Evolutionary conservation across 2,329 filamentous ascomycete genomes (phyloP), one percentile per base, ranked within the genome.

Genomic region (Zymoseptoria pseudotritici): DNA sequence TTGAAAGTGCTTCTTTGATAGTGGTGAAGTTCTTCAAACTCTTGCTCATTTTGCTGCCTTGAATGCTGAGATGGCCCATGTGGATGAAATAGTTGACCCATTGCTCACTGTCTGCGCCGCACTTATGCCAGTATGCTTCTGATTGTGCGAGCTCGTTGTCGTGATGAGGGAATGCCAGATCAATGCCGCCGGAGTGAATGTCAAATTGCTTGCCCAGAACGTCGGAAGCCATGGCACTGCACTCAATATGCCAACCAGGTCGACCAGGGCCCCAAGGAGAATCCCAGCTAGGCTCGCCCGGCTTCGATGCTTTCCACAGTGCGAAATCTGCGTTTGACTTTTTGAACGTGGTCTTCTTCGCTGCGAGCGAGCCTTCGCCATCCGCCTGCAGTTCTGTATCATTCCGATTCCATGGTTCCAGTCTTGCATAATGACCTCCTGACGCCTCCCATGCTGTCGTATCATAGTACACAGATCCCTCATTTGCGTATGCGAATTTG

Each of bases 81-180:
- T 97, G 93, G 17, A 97, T 72, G 76, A 97, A 97, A 76, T 97
- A 96, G 72, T 94, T 96, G 55, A 96, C 89, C 93, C 93, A 96
- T 61, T 90, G 90, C 50, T 70, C 61, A 31, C 65, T 65, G 11
- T 72, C 67, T 57, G 79, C 76, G 52, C 72, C 74, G 17, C 71
- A 69, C 22, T 73, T 69, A 56, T 76, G 74, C 82, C 83, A 95
- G 74, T 90, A 93, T n/a, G 90, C 91, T 73, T 95, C 91, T 64
- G 87, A 91, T 74, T 96, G 91, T 0, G 91, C 91, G 65, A 96
- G 77, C 74, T 96, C 93, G 68, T 96, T 97, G 74, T 94, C 92
- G 74, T 92, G 92, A 73, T 96, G 92, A 0, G 92, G 91, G 74
- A 96, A 96, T 0, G 88, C 87, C 57, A 97, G 81, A 73, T 97